A percentile compares a stretch with the other conserved stretches of the same genome.
Evolutionary conservation across 2,329 filamentous ascomycete species (phyloP).

Genomic region (Cladorrhinum sp.): DNA sequence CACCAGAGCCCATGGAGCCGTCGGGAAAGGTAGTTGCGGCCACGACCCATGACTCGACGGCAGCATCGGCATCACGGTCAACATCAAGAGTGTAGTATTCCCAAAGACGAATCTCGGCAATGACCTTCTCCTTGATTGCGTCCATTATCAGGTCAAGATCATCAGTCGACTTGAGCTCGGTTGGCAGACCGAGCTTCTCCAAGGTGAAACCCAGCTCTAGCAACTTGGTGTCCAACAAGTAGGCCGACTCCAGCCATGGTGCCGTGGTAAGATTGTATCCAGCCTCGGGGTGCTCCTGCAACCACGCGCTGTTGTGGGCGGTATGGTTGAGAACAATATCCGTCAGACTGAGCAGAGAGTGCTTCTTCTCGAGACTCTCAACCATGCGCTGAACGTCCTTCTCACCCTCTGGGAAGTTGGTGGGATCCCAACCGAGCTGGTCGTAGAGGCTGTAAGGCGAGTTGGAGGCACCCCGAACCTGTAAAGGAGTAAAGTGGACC

Average conservation of each 20-base stretch:
- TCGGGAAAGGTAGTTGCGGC: constrained; percentile 56
- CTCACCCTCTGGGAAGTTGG: constrained; percentile 80
- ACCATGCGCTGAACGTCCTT: constrained; percentile 75
- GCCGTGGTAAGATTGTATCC: constrained; percentile 93
- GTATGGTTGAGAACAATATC: constrained; percentile 99
- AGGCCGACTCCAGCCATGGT: constrained; percentile 68
- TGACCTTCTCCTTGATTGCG: constrained; percentile 74
- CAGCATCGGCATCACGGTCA: constrained; percentile 65
- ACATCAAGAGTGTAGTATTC: constrained; percentile 88
- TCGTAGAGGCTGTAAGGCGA: constrained; percentile 97
- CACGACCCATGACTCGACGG: constrained; percentile 68
- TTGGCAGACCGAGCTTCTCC: constrained; percentile 69
- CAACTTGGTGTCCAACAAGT: constrained; percentile 58
- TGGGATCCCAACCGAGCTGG: constrained; percentile 81
- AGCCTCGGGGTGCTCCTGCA: constrained; percentile 89
- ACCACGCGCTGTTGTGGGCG: constrained; percentile 90
- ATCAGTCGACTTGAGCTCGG: constrained; percentile 63
- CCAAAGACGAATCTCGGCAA: constrained; percentile 79
- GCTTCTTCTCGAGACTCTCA: constrained; percentile 75
- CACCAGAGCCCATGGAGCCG: constrained; percentile 36
- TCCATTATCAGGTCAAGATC: constrained; percentile 82
- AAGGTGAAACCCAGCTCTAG: constrained; percentile 77
- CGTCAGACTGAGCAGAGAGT: constrained; percentile 82
- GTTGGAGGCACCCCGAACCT: constrained; percentile 83
- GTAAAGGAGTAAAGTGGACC: constrained; percentile 95